These are phyloP conservation scores for Neurospora sp. DNA, from an alignment of 495 filamentous ascomycete species.

Conservation along the genomic window DNA sequence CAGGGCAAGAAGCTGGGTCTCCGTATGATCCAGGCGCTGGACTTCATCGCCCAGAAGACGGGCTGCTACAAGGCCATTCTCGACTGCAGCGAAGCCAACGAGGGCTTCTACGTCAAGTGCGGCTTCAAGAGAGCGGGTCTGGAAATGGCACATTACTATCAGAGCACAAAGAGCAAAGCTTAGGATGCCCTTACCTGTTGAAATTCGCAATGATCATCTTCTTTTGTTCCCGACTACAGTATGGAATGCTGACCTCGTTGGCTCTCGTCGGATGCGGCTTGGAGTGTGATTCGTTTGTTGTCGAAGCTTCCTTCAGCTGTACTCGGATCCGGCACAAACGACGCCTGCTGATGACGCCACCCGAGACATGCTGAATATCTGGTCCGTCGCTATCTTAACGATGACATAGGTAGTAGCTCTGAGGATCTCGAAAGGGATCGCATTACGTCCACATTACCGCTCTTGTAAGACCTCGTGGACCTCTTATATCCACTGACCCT, in stretches of 20 bases:
- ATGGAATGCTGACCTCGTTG: neutral
- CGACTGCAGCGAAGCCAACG: constrained; percentile 61
- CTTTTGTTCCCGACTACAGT: neutral
- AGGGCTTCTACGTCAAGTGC: constrained; percentile 98
- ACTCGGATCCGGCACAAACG: neutral
- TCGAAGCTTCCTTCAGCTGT: neutral
- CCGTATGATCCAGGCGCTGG: constrained; percentile 87
- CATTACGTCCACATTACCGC: neutral
- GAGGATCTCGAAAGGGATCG: neutral
- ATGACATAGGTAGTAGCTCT: neutral
- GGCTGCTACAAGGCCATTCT: constrained; percentile 83
- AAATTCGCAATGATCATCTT: neutral
- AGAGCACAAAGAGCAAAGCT: constrained; percentile 37
- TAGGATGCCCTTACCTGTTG: constrained; percentile 1
- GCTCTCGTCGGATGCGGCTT: neutral
- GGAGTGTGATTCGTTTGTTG: neutral
- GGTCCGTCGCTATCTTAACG: neutral
- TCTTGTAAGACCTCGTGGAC: neutral
- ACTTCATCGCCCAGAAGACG: constrained; percentile 72
- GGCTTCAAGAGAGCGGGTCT: constrained; percentile 87
- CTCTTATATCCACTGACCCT: neutral
- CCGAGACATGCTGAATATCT: neutral
- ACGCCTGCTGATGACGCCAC: neutral
- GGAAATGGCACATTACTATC: constrained; percentile 96
- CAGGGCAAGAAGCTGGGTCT: constrained; percentile 95